Base-by-base conservation (phyloP, 2,329 filamentous ascomycete genomes). In the Botrytis medusae region DNA sequence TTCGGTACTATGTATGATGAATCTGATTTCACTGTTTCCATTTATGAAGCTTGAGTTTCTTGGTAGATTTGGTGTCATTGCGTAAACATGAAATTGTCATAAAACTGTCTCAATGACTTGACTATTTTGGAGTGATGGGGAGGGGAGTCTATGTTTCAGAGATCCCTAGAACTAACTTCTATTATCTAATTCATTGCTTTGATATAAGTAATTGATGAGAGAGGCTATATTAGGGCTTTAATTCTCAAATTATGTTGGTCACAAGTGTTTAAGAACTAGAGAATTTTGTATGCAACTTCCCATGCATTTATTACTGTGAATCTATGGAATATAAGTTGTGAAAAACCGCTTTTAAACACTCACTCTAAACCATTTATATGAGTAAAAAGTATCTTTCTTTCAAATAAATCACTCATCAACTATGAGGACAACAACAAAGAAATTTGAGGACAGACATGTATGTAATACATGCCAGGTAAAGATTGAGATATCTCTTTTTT, bases 261-360 rank as follows among this genome's bases (percentile, higher is more conserved):
- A 29, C 18, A 54, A 54, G 6, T 29, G 7, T 54, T 16, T n/a
- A 54, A 29, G 7, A 54, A 29, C 1, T 6, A 18, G n/a, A 9
- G 2, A 29, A 29, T 4, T 54, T 54, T n/a, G 16, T 16, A n/a
- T 4, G 12, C 12, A n/a, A 7, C 2, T 7, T 29, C 2, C 51
- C 8, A n/a, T 4, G 8, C 2, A 18, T 29, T 54, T 29, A 18
- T 54, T 29, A 18, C 6, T 54, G 6, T 54, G 14, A 54, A 9
- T 54, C n/a, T 29, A 9, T 18, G 7, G 4, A 0, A 18, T 29
- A 5, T 29, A 29, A 0, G 16, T 0, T 48, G 9, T 54, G 2
- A 16, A 6, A 29, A 25, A 54, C 14, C 3, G 1, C 0, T 18
- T 4, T 54, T 7, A 29, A 29, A 6, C 2, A n/a, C 12, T 54